Base-by-base conservation (phyloP, 1,139 yeast species). In the Scheffersomyces parashehatae region DNA sequence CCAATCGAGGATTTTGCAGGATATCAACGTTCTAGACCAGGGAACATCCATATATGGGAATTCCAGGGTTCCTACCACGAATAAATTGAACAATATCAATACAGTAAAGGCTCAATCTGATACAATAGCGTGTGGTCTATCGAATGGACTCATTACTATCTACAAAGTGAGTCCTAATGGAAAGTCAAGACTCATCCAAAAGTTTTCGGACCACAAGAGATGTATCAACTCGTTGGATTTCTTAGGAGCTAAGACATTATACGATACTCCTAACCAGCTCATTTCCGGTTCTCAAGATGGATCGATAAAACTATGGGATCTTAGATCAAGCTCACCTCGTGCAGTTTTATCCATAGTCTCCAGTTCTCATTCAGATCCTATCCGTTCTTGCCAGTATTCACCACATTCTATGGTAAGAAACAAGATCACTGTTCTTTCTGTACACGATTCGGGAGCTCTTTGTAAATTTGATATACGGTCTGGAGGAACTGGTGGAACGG, bases 271-370 rank as follows among this genome's bases (percentile, higher is more conserved):
- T 1, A 76, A 78, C 53, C 71, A 80, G 38, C 63, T 93, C 12
- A 65, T 89, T 2, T 85, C 96, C 0, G 99, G 96, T 0, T 86
- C 96, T 0, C 96, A 89, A 58, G 99, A 93, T 65, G 97, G 98
- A 2, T 73, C 85, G 14, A 82, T 91, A 44, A 85, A 88, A 52
- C 64, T 90, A 13, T 93, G 98, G 97, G 98, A 93, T 62, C 62
- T 90, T 45, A 75, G 97, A 38, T 67, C 80, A 28, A 71, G 78
- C 36, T 36, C 52, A 14, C 57, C 65, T 4, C 72, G 71, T 46
- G 82, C 88, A 0, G 69, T 70, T 29, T 48, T 73, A 40, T 71
- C 78, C 11, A 63, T 77, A 15, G 49, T 60, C 16, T 62, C 76
- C n/a, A 73, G 75, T 42, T 67, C 76, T 29, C 84, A 82, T 51